Evolutionary conservation across 805 yeast genomes (phyloP), one percentile per base, ranked within the genome.

Genomic region (Monosporozyma servazzii): DNA sequence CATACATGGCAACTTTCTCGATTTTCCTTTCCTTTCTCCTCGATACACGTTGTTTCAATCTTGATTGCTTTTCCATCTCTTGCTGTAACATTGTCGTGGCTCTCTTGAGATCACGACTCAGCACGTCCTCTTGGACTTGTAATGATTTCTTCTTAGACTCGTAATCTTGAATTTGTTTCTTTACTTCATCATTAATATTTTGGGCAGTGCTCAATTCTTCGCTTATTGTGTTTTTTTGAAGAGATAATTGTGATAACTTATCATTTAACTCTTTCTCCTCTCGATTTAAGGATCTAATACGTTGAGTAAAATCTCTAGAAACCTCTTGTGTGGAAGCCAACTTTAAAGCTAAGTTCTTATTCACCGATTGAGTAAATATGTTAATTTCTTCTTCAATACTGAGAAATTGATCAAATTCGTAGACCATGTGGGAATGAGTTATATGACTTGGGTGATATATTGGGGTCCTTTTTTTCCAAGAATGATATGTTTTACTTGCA

Each of bases 1-100:
- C 86, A 64, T 75, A 79, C 41, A 75, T 69, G 17, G 66, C 51
- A 41, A 79, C 67, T 59, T 82, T 87, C 0, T 80, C 80, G 15
- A 68, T 66, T 52, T 81, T 80, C 41, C 68, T 69, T 29, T 67
- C 68, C 29, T 41, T 41, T 11, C 44, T 20, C 21, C 44, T 41
- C 5, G 29, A 20, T 7, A 41, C 44, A 18, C 29, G 21, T 41
- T 41, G 44, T 13, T 41, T 20, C 44, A 41, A 13, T 41, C 23
- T 41, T 21, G 5, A 11, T 21, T 41, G 44, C 23, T 27, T 41
- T 11, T 41, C 44, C 5, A 13, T 41, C 15, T 41, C 44, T 11
- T 21, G 17, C 23, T 20, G 21, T 20, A 41, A 11, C 27, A 41
- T 20, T 13, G 29, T 11, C 7, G 21, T 20, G 17, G 29, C 44